Base-by-base conservation (phyloP, 495 filamentous ascomycete species). In the Aspergillus bridgeri region DNA sequence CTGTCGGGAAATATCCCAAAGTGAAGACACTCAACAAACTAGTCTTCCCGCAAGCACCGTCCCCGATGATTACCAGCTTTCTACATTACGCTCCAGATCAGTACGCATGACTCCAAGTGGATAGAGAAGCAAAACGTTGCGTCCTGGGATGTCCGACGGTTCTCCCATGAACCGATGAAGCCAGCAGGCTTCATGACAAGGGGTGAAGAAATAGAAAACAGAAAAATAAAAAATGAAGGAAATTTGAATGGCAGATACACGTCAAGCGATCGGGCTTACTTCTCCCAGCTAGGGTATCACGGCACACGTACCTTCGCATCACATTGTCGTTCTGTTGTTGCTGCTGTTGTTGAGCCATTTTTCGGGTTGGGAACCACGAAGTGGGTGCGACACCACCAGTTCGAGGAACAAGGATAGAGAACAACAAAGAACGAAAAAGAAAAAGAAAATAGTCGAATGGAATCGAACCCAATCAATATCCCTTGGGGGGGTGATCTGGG, bases 41-140 rank as follows among this genome's bases (percentile, higher is more conserved):
- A 44, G 94, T 99, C 77, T 99, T 99, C 58, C 94, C 94, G 77
- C 94, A 99, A 59, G 94, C 94, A 77, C 94, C 94, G 71, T 99
- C 94, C 45, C 94, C 94, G 65, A 99, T 99, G 56, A 99, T 99
- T 62, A 99, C 94, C 69, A 99, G 79, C 78, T 99, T 99, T 79
- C 94, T 99, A 60, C n/a, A 65, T 61, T 24, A 33, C 18, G 20
- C 44, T 17, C 29, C 11, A 27, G 22, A 48, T 56, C 38, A 56
- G 53, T 27, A 25, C 17, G 21, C 15, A 8, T 24, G 20, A 49
- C 38, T 11, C 11, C n/a, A 48, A n/a, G 2, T 44, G 49, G 25
- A 33, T 27, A 21, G 24, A 11, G 20, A n/a, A n/a, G n/a, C n/a
- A n/a, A n/a, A n/a, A 38, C 33, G 33, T 38, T 38, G 7, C 3